Conservation (phyloP, 1,139 yeast genomes). For the Protomyces arabidopsidicola region DNA sequence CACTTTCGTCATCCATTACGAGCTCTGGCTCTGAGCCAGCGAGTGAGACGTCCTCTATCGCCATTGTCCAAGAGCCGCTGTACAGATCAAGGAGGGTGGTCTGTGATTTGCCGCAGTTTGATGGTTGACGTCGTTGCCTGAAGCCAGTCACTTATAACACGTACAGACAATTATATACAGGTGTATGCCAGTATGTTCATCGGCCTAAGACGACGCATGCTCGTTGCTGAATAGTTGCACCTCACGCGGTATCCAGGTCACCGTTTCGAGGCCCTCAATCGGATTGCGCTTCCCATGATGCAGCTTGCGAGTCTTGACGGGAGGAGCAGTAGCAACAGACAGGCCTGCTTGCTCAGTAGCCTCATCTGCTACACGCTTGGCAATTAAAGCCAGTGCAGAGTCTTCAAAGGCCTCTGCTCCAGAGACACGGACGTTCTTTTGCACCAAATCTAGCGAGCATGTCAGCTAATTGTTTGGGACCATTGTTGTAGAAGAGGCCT, state of each 20-base stretch:
- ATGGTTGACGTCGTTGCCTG: too few relatives aligned
- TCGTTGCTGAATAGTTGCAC: neutral
- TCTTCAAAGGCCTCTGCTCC: slow-evolving; percentile 13
- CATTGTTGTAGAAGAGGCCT: neutral
- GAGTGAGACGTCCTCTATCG: neutral
- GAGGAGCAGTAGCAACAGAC: neutral
- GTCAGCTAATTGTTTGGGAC: neutral
- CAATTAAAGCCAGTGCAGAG: neutral
- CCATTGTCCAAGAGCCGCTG: neutral
- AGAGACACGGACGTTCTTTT: slow-evolving; percentile 17
- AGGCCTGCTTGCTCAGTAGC: neutral
- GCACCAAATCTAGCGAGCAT: slow-evolving; percentile 12
- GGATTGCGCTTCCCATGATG: neutral
- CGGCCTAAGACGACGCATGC: neutral
- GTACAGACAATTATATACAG: too few relatives aligned
- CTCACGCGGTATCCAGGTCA: neutral
- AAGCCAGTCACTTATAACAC: too few relatives aligned
- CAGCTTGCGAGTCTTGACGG: neutral
- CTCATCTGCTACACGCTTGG: neutral
- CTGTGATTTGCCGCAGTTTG: too few relatives aligned
- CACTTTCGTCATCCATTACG: neutral
- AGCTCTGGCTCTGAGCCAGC: neutral
- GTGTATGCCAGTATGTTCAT: too few relatives aligned
- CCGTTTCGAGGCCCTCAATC: neutral
- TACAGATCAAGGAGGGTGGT: too few relatives aligned